phyloP scores from a whole-genome alignment of 306 rosid species.

The Trichosanthes cucumerina region DNA sequence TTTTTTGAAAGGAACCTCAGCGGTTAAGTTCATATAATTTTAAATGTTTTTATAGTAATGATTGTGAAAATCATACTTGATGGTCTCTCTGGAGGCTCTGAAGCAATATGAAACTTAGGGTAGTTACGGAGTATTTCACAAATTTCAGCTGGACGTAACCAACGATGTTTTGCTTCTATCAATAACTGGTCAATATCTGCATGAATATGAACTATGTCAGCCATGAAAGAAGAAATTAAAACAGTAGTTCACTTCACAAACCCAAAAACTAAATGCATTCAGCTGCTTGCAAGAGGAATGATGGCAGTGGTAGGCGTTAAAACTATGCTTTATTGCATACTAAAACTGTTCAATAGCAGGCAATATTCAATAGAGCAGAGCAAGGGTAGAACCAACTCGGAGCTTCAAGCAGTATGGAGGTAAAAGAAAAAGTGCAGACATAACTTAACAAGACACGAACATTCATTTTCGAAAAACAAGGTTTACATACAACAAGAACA shows the following conservation, averaged over 20 bases:
- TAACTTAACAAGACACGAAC: neutral
- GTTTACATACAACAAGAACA: neutral
- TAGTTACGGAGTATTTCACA: constrained; percentile 84
- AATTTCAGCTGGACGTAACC: constrained; percentile 94
- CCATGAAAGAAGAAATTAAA: neutral
- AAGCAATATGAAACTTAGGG: constrained; percentile 47
- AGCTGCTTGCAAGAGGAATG: neutral
- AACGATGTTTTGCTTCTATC: constrained; percentile 70
- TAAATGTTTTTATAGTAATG: neutral
- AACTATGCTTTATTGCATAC: neutral
- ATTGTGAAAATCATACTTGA: constrained; percentile 45
- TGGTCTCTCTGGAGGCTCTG: constrained; percentile 83
- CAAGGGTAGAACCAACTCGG: neutral
- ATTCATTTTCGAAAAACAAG: neutral
- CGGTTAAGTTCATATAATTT: neutral
- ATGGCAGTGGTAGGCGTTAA: neutral
- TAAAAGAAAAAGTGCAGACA: neutral
- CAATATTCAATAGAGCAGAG: neutral
- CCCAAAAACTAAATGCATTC: neutral
- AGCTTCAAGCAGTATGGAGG: neutral
- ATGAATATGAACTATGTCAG: constrained; percentile 12
- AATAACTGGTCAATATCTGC: constrained; percentile 68
- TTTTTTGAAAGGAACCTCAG: neutral
- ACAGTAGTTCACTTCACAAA: neutral
- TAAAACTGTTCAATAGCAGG: neutral